Base-by-base conservation (phyloP, 2,329 filamentous ascomycete species). In the Trichoderma cornu-damae region DNA sequence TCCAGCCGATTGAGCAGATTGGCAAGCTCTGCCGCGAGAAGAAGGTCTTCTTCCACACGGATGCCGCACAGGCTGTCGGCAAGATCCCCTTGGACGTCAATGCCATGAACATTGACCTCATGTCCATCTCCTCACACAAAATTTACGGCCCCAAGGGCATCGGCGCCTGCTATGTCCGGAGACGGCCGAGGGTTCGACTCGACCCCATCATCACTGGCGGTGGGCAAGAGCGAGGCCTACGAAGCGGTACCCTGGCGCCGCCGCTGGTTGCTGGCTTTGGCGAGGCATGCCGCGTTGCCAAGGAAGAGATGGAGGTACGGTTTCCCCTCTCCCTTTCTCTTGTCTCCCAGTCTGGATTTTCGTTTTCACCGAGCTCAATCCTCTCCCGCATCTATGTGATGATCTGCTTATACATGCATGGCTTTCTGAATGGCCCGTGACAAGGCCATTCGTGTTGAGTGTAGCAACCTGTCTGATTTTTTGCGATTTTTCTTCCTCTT, bases 71-170 rank as follows among this genome's bases (percentile, higher is more conserved):
- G 76, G 94, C 94, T 14, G 92, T 97, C n/a, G 94, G 94, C 69
- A 99, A 99, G 79, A 96, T 99, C 49, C 90, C 92, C 0, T 77
- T 99, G 47, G 91, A 96, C 67, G 94, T 99, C 68, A 96, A 97
- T 73, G 89, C 90, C 73, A 93, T 96, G 90, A 95, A 96, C 73
- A 87, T 99, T 63, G 94, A 99, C 70, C 77, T 99, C 69, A 96
- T 99, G 93, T 97, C 93, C 28, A 96, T 99, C 60, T 97, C 94
- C 7, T 92, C 90, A 28, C 94, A 99, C 77, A 99, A 99, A 76
- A 96, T 99, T 55, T 99, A 99, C 70, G 94, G 94, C 24, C 94
- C 94, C 54, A 99, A 96, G 79, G 94, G 94, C 32, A 89, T 99
- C 58, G 94, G 94, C 59, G 94, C 94, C 59, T 99, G 94, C 76